Evolutionary conservation across 257 asterid species (phyloP).

Genomic region (Cynanchum wilfordii): DNA sequence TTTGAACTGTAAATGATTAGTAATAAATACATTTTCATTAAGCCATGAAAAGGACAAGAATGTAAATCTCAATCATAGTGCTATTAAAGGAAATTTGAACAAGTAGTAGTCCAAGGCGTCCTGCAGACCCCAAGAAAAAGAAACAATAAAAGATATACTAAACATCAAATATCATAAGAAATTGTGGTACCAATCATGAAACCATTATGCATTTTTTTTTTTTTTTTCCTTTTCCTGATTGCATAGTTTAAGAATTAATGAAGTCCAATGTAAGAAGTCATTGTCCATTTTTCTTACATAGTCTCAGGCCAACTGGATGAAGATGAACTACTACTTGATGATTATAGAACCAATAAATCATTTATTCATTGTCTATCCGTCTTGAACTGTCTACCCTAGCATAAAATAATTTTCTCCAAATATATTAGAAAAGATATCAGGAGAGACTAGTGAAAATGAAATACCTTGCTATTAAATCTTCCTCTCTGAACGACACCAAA

Average conservation of each 20-base stretch:
- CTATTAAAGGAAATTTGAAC: neutral
- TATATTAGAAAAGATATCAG: neutral
- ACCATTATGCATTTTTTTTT: too few relatives aligned
- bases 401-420: neutral
- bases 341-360: neutral
- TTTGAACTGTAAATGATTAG: neutral
- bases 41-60: neutral
- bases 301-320: neutral
- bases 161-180: neutral
- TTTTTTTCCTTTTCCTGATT: neutral
- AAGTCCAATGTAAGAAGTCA: neutral
- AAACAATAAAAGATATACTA: neutral
- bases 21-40: neutral
- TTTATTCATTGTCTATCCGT: neutral
- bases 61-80: neutral
- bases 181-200: neutral
- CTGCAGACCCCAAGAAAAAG: neutral
- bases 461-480: conserved; percentile 90
- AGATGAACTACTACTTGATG: neutral
- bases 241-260: neutral
- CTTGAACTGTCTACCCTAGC: neutral
- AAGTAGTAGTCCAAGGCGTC: neutral
- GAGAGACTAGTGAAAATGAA: conserved; percentile 16
- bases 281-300: conserved; percentile 1
- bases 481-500: conserved; percentile 99